These are phyloP conservation scores for Lasiodiplodia gonubiensis DNA, from an alignment of 2,329 filamentous ascomycete genomes.

Conservation along the genomic window DNA sequence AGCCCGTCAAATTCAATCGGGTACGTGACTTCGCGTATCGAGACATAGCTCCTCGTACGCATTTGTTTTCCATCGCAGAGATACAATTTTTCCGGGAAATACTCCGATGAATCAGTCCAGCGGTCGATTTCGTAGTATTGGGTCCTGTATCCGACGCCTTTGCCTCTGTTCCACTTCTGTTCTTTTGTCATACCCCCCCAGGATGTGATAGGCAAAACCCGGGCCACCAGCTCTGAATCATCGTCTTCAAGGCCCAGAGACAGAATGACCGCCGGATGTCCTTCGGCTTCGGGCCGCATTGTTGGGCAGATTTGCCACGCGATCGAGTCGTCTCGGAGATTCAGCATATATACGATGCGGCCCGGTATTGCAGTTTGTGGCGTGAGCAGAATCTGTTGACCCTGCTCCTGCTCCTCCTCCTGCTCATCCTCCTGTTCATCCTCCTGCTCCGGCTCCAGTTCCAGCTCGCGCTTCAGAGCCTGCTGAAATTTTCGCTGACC, in stretches of 20 bases:
- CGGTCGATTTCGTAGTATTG: background rate
- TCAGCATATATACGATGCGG: background rate
- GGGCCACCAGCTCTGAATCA: background rate
- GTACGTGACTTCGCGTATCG: background rate
- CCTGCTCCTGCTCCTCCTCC: too few relatives aligned
- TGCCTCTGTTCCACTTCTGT: constrained; percentile 1
- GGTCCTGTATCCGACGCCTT: background rate
- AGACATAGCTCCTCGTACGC: background rate
- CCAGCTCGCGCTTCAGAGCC: too few relatives aligned
- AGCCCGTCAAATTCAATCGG: background rate
- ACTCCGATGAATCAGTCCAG: background rate
- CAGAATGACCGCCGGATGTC: constrained; percentile 1
- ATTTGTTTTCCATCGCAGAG: background rate
- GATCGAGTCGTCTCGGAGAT: background rate
- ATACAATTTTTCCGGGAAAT: background rate
- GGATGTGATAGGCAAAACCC: background rate
- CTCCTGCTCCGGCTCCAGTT: too few relatives aligned
- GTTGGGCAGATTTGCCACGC: background rate
- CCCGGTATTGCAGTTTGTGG: background rate
- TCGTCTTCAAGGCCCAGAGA: background rate
- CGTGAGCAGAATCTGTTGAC: background rate
- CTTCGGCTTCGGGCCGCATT: background rate
- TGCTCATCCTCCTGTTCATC: too few relatives aligned
- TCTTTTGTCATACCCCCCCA: background rate
- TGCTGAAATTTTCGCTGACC: too few relatives aligned